Evolutionary conservation across 148 eudicot species (phyloP).

Genomic region (Suaeda aralocaspica): DNA sequence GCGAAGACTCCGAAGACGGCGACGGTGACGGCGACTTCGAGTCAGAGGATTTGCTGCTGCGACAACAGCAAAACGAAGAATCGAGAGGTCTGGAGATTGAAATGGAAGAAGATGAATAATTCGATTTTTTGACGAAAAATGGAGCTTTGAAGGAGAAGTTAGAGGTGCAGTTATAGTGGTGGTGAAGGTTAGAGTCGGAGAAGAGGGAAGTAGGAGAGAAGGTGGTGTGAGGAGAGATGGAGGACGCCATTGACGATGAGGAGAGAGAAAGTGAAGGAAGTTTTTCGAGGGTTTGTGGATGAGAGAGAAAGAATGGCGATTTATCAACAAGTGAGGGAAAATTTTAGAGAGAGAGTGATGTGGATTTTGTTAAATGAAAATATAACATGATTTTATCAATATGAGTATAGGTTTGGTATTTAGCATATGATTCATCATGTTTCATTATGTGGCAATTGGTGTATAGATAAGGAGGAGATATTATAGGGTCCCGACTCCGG

Average conservation of each 20-base stretch:
- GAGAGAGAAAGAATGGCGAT: constrained; percentile 3
- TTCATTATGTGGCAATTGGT: too few relatives aligned
- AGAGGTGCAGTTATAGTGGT: constrained; percentile 13
- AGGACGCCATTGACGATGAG: constrained; percentile 47
- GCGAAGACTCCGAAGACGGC: constrained; percentile 29
- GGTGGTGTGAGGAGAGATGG: constrained; percentile 39
- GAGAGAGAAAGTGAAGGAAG: constrained; percentile 8
- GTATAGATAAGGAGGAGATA: too few relatives aligned
- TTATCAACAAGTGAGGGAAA: not conserved
- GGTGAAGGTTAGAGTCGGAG: constrained; percentile 35
- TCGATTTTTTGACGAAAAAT: constrained; percentile 19
- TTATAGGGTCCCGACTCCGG: too few relatives aligned
- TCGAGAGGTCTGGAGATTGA: constrained; percentile 26
- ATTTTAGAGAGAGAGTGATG: too few relatives aligned
- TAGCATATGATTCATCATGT: too few relatives aligned
- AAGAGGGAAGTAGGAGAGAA: constrained; percentile 42
- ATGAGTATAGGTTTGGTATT: too few relatives aligned
- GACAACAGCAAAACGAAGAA: constrained; percentile 45
- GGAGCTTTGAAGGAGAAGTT: constrained; percentile 31
- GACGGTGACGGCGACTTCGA: constrained; percentile 20
- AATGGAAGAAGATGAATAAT: constrained; percentile 19
- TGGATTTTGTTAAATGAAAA: too few relatives aligned
- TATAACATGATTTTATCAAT: too few relatives aligned
- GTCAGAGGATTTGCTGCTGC: constrained; percentile 27
- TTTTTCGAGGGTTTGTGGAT: not conserved